Conservation (phyloP, 106 monocot genomes). For the Dactylorhiza incarnata region DNA sequence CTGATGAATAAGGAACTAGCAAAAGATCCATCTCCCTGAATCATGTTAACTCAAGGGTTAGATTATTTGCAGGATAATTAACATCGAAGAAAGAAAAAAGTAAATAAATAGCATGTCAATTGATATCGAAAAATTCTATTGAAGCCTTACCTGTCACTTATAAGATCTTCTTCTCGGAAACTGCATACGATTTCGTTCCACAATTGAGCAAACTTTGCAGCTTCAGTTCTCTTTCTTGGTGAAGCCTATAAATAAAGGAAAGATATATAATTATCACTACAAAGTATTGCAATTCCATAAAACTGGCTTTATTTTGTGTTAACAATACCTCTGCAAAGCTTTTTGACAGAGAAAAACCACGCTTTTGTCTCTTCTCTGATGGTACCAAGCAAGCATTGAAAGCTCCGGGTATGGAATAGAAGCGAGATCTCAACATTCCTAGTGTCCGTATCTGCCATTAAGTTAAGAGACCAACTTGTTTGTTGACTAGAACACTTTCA, state of each 20-base stretch:
- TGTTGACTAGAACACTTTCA: not conserved
- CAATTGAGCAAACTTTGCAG: conserved; percentile 95
- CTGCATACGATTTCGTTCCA: conserved; percentile 99
- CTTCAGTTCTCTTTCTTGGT: conserved; percentile 85
- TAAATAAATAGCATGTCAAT: not conserved
- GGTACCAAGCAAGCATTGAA: conserved; percentile 84
- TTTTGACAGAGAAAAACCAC: conserved; percentile 77
- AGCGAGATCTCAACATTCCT: conserved; percentile 94
- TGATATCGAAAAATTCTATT: not conserved
- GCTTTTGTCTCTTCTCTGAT: conserved; percentile 59
- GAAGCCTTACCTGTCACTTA: too few relatives aligned
- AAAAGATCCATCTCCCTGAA: conserved; percentile 96
- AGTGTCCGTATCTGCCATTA: conserved; percentile 74
- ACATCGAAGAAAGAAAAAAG: not conserved
- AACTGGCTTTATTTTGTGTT: not conserved
- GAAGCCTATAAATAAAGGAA: conserved; percentile 47
- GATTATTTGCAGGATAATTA: not conserved
- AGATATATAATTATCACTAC: not conserved
- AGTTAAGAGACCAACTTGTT: not conserved
- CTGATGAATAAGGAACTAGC: conserved; percentile 90
- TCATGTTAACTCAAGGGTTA: conserved; percentile 4
- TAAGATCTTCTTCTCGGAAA: conserved; percentile 85
- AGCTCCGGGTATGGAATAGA: conserved; percentile 89
- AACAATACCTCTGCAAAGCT: conserved; percentile 66
- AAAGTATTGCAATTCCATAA: not conserved